Conservation (phyloP, 768 basidiomycete genomes). For the Russula ochroleuca region DNA sequence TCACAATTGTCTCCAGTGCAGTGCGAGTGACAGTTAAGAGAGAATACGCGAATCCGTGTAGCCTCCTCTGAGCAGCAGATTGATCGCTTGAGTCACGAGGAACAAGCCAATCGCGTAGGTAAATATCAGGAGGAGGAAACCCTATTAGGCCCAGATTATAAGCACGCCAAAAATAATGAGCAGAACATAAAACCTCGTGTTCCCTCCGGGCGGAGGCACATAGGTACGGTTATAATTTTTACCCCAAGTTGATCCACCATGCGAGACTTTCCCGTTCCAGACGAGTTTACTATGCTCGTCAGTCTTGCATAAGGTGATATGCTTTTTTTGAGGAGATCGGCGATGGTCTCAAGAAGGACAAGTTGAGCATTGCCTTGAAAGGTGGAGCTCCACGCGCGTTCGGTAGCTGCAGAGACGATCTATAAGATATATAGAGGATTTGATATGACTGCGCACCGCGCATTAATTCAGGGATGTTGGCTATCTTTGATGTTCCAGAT, state of each 20-base stretch:
- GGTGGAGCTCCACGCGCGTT: not conserved
- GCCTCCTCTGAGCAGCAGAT: too few relatives aligned
- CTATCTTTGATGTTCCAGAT: not conserved
- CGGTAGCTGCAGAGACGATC: not conserved
- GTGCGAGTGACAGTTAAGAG: too few relatives aligned
- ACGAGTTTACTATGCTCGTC: not conserved
- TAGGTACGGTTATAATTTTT: not conserved
- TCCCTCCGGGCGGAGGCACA: not conserved
- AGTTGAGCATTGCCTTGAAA: not conserved
- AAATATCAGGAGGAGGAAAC: not conserved
- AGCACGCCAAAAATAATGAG: not conserved
- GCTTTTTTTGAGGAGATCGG: not conserved
- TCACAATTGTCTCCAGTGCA: too few relatives aligned
- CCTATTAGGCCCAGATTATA: not conserved
- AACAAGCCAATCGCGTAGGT: not conserved
- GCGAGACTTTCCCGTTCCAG: slow-evolving; percentile 9
- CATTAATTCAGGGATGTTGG: not conserved
- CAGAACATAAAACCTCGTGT: not conserved
- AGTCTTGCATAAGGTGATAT: not conserved
- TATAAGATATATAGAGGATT: not conserved
- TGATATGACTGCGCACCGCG: not conserved
- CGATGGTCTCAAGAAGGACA: not conserved
- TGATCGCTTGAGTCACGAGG: too few relatives aligned
- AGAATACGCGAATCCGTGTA: too few relatives aligned
- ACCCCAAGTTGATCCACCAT: not conserved